A percentile compares a stretch with the other conserved stretches of the same genome.
These are phyloP conservation scores for Brassica balearica DNA, from an alignment of 441 rosid species.

Conservation along the genomic window DNA sequence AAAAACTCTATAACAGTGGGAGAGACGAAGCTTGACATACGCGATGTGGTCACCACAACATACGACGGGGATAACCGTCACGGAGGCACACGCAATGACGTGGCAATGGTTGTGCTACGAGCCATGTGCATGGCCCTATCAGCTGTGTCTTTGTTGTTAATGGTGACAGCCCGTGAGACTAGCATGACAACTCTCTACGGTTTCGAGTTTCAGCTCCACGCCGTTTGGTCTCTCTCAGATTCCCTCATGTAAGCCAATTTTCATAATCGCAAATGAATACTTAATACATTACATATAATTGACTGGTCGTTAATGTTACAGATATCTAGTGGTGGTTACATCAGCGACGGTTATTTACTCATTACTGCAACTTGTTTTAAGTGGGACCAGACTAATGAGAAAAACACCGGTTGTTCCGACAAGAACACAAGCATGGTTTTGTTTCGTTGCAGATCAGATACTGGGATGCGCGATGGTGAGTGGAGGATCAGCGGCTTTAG, in stretches of 20 bases:
- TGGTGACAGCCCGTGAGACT: no score
- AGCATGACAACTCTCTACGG: no score
- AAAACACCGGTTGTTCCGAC: constrained; percentile 59
- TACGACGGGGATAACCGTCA: no score
- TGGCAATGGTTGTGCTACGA: no score
- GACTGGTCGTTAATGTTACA: constrained; percentile 31
- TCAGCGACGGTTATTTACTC: constrained; percentile 66
- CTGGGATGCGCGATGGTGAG: constrained; percentile 70
- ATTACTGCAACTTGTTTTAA: constrained; percentile 56
- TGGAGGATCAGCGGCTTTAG: constrained; percentile 82
- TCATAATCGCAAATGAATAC: neutral
- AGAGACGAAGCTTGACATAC: no score
- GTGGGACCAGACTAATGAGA: constrained; percentile 54
- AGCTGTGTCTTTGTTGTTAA: no score
- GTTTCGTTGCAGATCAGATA: constrained; percentile 77
- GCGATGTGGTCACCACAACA: no score
- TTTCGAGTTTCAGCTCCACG: no score
- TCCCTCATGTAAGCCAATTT: constrained; percentile 66
- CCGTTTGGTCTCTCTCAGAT: constrained; percentile 80
- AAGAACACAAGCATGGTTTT: constrained; percentile 71
- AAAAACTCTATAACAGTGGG: no score
- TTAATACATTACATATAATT: neutral
- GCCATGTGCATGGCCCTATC: no score
- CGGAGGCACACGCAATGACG: no score
- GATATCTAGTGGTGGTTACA: constrained; percentile 74